Evolutionary conservation across 1,139 yeast genomes (phyloP), one percentile per base, ranked within the genome.

Genomic region (Starmera stellimalicola): DNA sequence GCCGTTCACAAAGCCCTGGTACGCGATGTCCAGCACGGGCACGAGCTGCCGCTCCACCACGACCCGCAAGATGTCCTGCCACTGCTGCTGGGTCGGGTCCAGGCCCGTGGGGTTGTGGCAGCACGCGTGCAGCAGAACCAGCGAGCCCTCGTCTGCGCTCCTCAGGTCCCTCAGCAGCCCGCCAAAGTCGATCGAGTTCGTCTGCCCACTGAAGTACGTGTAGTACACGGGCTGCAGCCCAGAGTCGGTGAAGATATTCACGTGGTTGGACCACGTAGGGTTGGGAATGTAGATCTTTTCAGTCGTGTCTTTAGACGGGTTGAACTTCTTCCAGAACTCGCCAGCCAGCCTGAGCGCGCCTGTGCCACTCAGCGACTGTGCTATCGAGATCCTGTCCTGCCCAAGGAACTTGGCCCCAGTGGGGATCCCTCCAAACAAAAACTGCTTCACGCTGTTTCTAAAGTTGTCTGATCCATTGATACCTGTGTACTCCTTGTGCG

Each of bases 31-130:
- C 42, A 88, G 72, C 48, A 88, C 65, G 8, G 94, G 87, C 49
- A 81, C 67, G 33, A 84, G 68, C 26, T 67, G 60, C 51, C 70
- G 67, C 36, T 66, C 57, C 46, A 70, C 60, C 33, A 83, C 55
- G 19, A 78, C 73, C 33, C 73, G 71, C 43, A 78, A 67, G 33
- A 88, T 82, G 49, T 69, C 57, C 39, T 63, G 63, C 96, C 96
- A 88, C 55, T 88, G 88, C 33, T 77, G 82, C 32, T 60, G 59
- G 10, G 83, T 69, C 41, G 94, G 93, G 55, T 88, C 97, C 42
- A 88, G 76, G 23, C 96, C 97, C 11, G 96, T 88, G 27, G 97
- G 97, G 61, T 88, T 88, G 65, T 88, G 97, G 51, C 96, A 93
- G 54, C 96, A 87, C 6, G 95, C 94, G 60, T 88, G 97, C 40